Evolutionary conservation across 2,329 filamentous ascomycete species (phyloP), one percentile per base, ranked within the genome.

Genomic region (Colletotrichum musae): DNA sequence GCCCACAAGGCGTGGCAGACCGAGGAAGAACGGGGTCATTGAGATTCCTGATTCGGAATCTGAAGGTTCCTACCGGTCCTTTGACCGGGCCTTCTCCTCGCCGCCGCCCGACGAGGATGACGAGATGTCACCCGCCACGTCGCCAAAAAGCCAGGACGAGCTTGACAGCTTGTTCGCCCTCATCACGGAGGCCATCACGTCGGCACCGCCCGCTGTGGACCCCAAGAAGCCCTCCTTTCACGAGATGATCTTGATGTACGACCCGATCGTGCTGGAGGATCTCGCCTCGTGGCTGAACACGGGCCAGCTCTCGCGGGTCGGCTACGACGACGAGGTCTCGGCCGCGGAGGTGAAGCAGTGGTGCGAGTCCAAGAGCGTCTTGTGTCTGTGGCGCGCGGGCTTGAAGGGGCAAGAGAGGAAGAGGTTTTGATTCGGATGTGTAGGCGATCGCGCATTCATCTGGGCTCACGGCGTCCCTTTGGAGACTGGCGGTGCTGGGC

Each of bases 171-270:
- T 90, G 26, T 90, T 90, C 70, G 74, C 75, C 28, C 78, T 84
- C 71, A 90, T 92, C 59, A 87, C 86, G 0, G 80, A 82, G 47
- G 89, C 89, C 1, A 81, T 92, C 10, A 86, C 75, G 9, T 81
- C 81, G 1, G 83, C 85, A 4, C 84, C 88, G 3, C 83, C 83
- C 13, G 84, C 87, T 0, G 82, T 74, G 4, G 83, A 91, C 72
- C 80, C 85, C 1, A 71, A 72, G 6, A 77, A 85, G 2, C 89
- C 89, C 15, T 94, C 89, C 2, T 98, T 95, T 93, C 87, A 97
- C 74, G 94, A 98, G 80, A 97, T 94, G 81, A 98, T 99, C 54
- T 84, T 98, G 6, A 89, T 98, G 77, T 98, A 97, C 77, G 95
- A 98, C 75, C 94, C 95, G 0, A 92, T 99, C 51, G 86, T 96